Evolutionary conservation across 78 protist species (phyloP).

Genomic region (Dictyostelium intermedium): DNA sequence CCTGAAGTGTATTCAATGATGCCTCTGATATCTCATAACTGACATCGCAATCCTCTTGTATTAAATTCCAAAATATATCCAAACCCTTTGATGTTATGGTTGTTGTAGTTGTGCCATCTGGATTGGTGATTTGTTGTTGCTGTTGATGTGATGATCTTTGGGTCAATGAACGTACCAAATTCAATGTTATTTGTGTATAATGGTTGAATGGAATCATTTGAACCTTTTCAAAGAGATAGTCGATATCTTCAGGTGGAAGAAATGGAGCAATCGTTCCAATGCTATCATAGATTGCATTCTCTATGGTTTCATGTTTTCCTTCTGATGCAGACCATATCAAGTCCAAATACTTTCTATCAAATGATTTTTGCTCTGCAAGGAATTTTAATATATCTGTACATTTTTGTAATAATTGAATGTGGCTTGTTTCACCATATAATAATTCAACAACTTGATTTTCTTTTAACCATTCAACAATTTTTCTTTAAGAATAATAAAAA

Average conservation of each 20-base stretch:
- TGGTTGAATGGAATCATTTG: slow-evolving; percentile 24
- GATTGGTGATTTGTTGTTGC: neutral
- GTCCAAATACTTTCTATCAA: slow-evolving; percentile 69
- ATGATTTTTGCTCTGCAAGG: slow-evolving; percentile 21
- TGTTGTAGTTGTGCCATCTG: neutral
- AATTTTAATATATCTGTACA: slow-evolving; percentile 81
- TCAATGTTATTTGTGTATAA: slow-evolving; percentile 58
- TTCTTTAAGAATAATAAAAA: neutral
- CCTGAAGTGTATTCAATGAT: slow-evolving; percentile 22
- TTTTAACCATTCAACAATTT: slow-evolving; percentile 72
- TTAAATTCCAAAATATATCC: slow-evolving; percentile 35
- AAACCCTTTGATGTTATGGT: neutral
- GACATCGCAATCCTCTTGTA: slow-evolving; percentile 27
- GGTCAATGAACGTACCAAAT: slow-evolving; percentile 23
- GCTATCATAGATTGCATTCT: slow-evolving; percentile 39
- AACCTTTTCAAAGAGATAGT: slow-evolving; percentile 61
- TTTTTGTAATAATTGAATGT: slow-evolving; percentile 76
- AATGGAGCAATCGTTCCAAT: slow-evolving; percentile 43
- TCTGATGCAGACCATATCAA: slow-evolving; percentile 74
- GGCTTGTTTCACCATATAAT: slow-evolving; percentile 80
- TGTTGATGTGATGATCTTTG: slow-evolving; percentile 7
- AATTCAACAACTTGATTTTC: slow-evolving; percentile 66
- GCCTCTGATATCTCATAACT: slow-evolving; percentile 2
- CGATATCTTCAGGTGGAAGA: slow-evolving; percentile 27
- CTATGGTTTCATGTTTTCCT: slow-evolving; percentile 83